phyloP scores from a whole-genome alignment of 2,329 filamentous ascomycete species.

The Fusarium sacchari region DNA sequence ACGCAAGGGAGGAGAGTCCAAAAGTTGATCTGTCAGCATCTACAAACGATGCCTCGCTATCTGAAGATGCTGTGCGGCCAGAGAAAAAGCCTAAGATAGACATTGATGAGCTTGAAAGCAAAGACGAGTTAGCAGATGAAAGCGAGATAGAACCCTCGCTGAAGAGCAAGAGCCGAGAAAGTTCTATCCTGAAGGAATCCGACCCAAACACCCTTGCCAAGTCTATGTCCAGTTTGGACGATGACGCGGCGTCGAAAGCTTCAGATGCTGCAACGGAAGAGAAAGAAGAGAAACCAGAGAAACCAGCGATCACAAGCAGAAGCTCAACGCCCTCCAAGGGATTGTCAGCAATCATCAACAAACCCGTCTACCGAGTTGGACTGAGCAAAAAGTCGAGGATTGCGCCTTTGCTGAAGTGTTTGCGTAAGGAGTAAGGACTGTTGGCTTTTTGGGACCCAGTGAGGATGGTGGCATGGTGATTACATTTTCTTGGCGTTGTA shows the following conservation, averaged over 20 bases:
- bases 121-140: background rate
- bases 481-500: background rate
- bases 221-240: background rate
- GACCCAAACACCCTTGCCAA: background rate
- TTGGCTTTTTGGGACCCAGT: background rate
- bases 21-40: background rate
- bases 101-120: background rate
- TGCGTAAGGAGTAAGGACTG: conserved; percentile 61
- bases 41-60: conserved; percentile 2
- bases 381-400: conserved; percentile 62
- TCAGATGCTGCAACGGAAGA: background rate
- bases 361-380: conserved; percentile 61
- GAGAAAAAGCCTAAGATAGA: conserved; percentile 3
- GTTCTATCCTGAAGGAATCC: conserved; percentile 17
- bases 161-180: conserved; percentile 1
- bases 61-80: conserved; percentile 5
- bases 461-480: background rate
- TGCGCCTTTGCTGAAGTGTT: conserved; percentile 61
- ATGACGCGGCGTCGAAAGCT: background rate
- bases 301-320: background rate
- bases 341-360: conserved; percentile 41
- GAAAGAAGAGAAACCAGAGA: conserved; percentile 13
- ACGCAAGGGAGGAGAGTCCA: conserved; percentile 11
- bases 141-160: background rate
- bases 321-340: conserved; percentile 26